Percentiles rank a stretch among this genome's conserved stretches.
These are phyloP conservation scores for Termitomyces sp. DNA, from an alignment of 768 basidiomycete species.

Conservation along the genomic window DNA sequence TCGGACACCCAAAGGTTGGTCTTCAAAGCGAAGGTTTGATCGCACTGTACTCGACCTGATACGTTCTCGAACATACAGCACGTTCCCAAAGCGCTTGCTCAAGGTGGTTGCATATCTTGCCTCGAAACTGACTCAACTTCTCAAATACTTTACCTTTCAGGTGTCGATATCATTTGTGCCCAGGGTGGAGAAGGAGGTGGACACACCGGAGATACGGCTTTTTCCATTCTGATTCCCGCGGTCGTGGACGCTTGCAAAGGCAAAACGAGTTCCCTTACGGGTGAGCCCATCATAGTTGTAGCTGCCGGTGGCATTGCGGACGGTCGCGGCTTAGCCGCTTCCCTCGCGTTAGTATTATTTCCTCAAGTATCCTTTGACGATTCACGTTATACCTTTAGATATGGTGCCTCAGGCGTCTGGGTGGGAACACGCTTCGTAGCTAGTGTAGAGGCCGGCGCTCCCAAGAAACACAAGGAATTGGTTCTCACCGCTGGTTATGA, in stretches of 20 bases:
- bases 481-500: conserved; percentile 70
- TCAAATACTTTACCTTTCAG: conserved; percentile 22
- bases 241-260: conserved; percentile 74
- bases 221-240: conserved; percentile 77
- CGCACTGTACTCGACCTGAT: conserved; percentile 1
- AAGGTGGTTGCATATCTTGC: conserved; percentile 33
- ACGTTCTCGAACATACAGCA: conserved; percentile 37
- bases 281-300: conserved; percentile 69
- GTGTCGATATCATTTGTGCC: conserved; percentile 89
- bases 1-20: conserved; percentile 77
- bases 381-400: conserved; percentile 31
- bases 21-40: not conserved
- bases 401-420: conserved; percentile 85
- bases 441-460: conserved; percentile 74
- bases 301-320: conserved; percentile 85
- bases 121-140: not conserved
- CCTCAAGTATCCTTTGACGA: not conserved
- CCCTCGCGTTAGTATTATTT: conserved; percentile 47
- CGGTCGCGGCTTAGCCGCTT: conserved; percentile 73
- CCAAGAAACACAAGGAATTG: conserved; percentile 65
- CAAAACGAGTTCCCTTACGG: conserved; percentile 70
- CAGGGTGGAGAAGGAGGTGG: conserved; percentile 88
- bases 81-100: conserved; percentile 68
- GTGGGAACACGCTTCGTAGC: conserved; percentile 87
- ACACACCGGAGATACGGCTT: conserved; percentile 80